phyloP scores from a whole-genome alignment of 345 rosid species.

The Draba incana region DNA sequence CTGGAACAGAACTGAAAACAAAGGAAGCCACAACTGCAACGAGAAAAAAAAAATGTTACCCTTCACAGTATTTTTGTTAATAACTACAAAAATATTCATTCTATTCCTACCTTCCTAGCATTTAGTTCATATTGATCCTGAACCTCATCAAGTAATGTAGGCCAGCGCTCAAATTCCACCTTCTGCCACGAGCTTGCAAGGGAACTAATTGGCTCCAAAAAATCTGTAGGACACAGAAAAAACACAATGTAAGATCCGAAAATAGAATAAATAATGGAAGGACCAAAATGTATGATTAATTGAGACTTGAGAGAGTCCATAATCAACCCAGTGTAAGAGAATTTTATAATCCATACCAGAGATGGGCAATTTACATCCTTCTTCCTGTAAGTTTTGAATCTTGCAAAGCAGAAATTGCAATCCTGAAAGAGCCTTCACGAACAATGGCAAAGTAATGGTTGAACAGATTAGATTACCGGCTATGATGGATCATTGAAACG shows the following conservation, averaged over 20 bases:
- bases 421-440: conserved; percentile 76
- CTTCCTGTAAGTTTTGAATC: conserved; percentile 59
- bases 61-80: conserved; percentile 24
- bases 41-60: conserved; percentile 26
- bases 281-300: conserved; percentile 5
- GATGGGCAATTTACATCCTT: conserved; percentile 68
- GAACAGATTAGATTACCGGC: conserved; percentile 9
- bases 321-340: conserved; percentile 11
- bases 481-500: conserved; percentile 3
- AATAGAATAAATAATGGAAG: conserved; percentile 9
- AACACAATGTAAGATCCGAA: conserved; percentile 16
- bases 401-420: conserved; percentile 74
- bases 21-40: conserved; percentile 97
- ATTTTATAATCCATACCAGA: conserved; percentile 52
- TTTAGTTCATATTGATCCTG: conserved; percentile 74
- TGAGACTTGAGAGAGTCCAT: conserved; percentile 10
- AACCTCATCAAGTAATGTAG: conserved; percentile 84
- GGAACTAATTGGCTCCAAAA: conserved; percentile 63
- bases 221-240: conserved; percentile 46
- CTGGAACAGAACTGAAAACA: conserved; percentile 69
- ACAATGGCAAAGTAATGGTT: conserved; percentile 28
- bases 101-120: conserved; percentile 71
- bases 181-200: conserved; percentile 83
- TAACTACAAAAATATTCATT: conserved; percentile 11
- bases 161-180: conserved; percentile 85